A percentile compares a stretch with the other conserved stretches of the same genome.
Evolutionary conservation across 2,329 filamentous ascomycete genomes (phyloP).

Genomic region (Fusarium caatingaense): DNA sequence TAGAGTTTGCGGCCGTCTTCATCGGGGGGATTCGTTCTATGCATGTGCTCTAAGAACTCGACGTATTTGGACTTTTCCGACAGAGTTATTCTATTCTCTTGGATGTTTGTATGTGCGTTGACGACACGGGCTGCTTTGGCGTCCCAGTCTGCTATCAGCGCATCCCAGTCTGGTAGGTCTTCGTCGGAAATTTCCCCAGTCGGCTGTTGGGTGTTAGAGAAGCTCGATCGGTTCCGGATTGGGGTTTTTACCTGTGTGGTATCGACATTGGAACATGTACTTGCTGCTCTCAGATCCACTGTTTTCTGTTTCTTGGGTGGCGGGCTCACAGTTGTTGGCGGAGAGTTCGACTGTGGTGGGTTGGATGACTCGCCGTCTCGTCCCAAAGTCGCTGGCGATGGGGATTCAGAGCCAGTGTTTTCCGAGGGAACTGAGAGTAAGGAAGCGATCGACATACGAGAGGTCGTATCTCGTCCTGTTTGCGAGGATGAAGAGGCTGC

Average conservation of each 20-base stretch:
- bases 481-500: too few species aligned
- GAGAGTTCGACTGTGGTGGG: too few species aligned
- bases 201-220: neutral
- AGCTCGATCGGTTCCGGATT: accelerated
- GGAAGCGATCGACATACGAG: neutral
- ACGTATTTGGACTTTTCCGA: neutral
- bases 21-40: neutral
- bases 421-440: accelerated
- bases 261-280: accelerated
- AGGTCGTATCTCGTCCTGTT: too few species aligned
- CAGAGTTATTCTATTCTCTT: neutral
- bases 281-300: accelerated
- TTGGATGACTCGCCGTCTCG: neutral
- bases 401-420: accelerated
- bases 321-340: neutral
- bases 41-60: neutral
- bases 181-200: too few species aligned
- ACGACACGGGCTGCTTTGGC: neutral
- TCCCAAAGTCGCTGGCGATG: neutral
- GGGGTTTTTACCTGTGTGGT: neutral
- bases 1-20: neutral
- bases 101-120: neutral
- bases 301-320: neutral
- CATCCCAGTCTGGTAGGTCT: neutral
- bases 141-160: neutral